These are phyloP conservation scores for Acanthamoeba castellanii DNA, from an alignment of 208 protist species.

Conservation along the genomic window DNA sequence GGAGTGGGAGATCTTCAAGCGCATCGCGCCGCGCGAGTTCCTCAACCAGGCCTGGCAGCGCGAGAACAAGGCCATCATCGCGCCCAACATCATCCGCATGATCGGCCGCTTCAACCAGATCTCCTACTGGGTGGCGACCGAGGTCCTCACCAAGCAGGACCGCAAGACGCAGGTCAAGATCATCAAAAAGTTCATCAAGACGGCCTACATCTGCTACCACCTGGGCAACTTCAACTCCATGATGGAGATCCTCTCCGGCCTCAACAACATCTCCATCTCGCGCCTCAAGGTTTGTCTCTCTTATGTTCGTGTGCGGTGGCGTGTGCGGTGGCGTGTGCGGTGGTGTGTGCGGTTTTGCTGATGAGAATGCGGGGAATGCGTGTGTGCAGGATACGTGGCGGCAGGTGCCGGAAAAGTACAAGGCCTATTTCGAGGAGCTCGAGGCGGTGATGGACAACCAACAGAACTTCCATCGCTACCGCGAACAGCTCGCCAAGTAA, in stretches of 20 bases:
- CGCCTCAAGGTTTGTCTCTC: not conserved
- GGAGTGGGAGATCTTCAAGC: constrained; percentile 55
- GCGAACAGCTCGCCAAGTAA: constrained; percentile 1
- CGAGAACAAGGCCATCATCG: constrained; percentile 17
- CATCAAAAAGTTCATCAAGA: constrained; percentile 66
- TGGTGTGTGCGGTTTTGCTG: not conserved
- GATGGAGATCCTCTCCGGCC: constrained; percentile 65
- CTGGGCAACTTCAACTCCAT: constrained; percentile 67
- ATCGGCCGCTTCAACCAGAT: constrained; percentile 63
- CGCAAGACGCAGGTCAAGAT: not conserved
- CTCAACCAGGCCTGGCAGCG: constrained; percentile 65
- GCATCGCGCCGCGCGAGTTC: constrained; percentile 56
- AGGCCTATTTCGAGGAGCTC: constrained; percentile 46
- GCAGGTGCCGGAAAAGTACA: constrained; percentile 36
- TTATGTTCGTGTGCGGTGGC: not conserved
- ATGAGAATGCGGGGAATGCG: not conserved
- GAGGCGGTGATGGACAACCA: not conserved
- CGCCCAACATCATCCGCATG: constrained; percentile 41
- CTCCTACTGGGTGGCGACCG: constrained; percentile 55
- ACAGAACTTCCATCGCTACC: not conserved
- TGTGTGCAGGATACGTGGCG: constrained; percentile 2
- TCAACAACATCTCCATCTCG: constrained; percentile 46
- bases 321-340: not conserved
- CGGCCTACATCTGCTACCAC: constrained; percentile 2
- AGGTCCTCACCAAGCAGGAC: constrained; percentile 24